phyloP scores from a whole-genome alignment of 768 basidiomycete species.

The Suillus variegatus region DNA sequence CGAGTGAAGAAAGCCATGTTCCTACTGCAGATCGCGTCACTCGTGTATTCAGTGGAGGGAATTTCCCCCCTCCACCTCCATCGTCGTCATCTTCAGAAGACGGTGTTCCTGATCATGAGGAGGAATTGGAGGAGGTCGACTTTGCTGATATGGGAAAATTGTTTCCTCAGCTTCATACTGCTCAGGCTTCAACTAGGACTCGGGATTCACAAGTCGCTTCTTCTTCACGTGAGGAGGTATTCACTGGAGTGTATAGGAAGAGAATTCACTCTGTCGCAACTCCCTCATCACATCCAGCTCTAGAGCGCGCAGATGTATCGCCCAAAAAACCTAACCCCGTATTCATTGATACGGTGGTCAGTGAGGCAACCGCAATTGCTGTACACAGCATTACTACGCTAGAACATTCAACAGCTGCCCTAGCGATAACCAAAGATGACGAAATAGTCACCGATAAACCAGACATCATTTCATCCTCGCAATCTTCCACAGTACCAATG shows the following conservation, averaged over 20 bases:
- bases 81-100: conserved; percentile 33
- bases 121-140: conserved; percentile 60
- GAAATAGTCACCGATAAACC: background rate
- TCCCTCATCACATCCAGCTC: background rate
- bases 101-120: conserved; percentile 22
- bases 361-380: background rate
- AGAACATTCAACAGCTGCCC: background rate
- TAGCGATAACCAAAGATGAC: background rate
- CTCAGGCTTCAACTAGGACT: conserved; percentile 9
- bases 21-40: conserved; percentile 73
- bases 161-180: conserved; percentile 40
- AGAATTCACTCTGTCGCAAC: no score
- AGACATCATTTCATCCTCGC: background rate
- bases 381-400: background rate
- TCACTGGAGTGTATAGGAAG: conserved; percentile 38
- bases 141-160: conserved; percentile 61
- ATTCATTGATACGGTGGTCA: background rate
- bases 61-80: conserved; percentile 18
- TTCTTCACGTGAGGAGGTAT: conserved; percentile 30
- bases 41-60: conserved; percentile 55
- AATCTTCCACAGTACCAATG: background rate
- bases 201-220: background rate
- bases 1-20: conserved; percentile 54
- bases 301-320: no score
- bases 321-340: background rate